Evolutionary conservation across 108 stramenopile genomes (phyloP).

Genomic region (Nitzschia putrida): DNA sequence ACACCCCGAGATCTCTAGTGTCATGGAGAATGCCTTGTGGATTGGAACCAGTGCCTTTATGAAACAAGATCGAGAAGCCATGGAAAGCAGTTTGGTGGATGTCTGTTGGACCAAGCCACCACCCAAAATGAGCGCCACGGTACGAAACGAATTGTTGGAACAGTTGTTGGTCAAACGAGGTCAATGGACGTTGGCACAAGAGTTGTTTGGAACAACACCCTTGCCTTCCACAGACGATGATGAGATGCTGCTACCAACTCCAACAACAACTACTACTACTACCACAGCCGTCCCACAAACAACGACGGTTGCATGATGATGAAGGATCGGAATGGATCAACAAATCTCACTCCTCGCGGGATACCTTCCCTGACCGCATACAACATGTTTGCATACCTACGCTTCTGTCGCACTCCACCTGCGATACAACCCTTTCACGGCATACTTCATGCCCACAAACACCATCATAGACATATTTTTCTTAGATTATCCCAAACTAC

Average conservation of each 20-base stretch:
- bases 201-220: slow-evolving; percentile 12
- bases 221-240: background rate
- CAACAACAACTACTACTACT: background rate
- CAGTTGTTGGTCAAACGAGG: slow-evolving; percentile 49
- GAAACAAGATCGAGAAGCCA: slow-evolving; percentile 36
- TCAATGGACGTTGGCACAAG: background rate
- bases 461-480: no score
- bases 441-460: no score
- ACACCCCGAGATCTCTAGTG: no score
- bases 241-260: background rate
- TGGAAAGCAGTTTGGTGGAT: slow-evolving; percentile 56
- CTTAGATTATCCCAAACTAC: no score
- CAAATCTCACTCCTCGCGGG: no score
- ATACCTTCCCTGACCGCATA: no score
- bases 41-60: slow-evolving; percentile 61
- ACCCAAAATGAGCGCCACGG: slow-evolving; percentile 48
- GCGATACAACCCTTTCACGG: no score
- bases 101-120: slow-evolving; percentile 70
- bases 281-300: background rate
- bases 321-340: no score
- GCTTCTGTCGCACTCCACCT: no score
- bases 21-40: slow-evolving; percentile 26
- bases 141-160: slow-evolving; percentile 50
- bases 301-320: no score
- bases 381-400: no score